Percentiles rank a stretch among this genome's conserved stretches.
These are phyloP conservation scores for Amanita exitialis DNA, from an alignment of 768 basidiomycete species.

Conservation along the genomic window DNA sequence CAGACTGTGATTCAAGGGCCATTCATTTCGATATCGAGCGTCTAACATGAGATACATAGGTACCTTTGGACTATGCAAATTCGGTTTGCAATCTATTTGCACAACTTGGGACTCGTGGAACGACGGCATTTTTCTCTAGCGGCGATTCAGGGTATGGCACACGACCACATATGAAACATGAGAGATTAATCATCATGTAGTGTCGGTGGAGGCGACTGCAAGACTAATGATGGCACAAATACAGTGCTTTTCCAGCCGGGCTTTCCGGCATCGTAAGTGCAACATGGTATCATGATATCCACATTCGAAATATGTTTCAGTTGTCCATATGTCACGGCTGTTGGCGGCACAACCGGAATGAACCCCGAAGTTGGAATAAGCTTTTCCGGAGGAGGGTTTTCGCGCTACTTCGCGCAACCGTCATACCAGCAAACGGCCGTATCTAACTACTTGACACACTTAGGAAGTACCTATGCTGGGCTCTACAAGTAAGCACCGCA, in stretches of 20 bases:
- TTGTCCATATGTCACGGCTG: constrained; percentile 59
- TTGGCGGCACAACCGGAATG: constrained; percentile 53
- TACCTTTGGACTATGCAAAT: constrained; percentile 49
- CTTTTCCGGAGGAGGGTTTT: constrained; percentile 69
- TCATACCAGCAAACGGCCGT: constrained; percentile 43
- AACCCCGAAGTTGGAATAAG: constrained; percentile 50
- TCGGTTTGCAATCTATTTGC: constrained; percentile 53
- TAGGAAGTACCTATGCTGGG: constrained; percentile 39
- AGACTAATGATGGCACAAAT: constrained; percentile 32
- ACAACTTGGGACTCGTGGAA: constrained; percentile 49
- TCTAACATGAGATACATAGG: constrained; percentile 16
- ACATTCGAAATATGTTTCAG: constrained; percentile 11
- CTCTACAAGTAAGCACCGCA: constrained; percentile 35
- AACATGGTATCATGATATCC: background rate
- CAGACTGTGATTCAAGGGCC: constrained; percentile 24
- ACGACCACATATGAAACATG: background rate
- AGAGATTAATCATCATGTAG: constrained; percentile 14
- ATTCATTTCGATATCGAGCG: background rate
- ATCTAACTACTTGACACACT: constrained; percentile 27
- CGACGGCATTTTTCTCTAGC: constrained; percentile 52
- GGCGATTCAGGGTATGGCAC: constrained; percentile 42
- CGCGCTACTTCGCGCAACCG: constrained; percentile 43
- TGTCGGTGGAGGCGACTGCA: constrained; percentile 51
- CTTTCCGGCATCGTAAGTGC: constrained; percentile 40
- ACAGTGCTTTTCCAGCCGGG: constrained; percentile 41